These are phyloP conservation scores for sunflower (Helianthus annuus) DNA, from an alignment of 129 eudicot species.

Conservation along the genomic window HanXRQr2.0-SUNRISE NC_035437.2:145101006-145101505, in stretches of 20 bases:
- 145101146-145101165: constrained; percentile 13
- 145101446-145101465: too few relatives aligned
- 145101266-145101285: constrained; percentile 44
- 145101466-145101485: too few relatives aligned
- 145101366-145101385: neutral
- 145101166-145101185: constrained; percentile 57
- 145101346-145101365: too few relatives aligned
- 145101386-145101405: too few relatives aligned
- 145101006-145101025: constrained; percentile 4
- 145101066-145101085: constrained; percentile 30
- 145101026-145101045: neutral
- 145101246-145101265: too few relatives aligned
- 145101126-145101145: neutral
- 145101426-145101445: too few relatives aligned
- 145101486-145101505: too few relatives aligned
- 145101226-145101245: too few relatives aligned
- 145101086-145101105: constrained; percentile 34
- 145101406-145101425: too few relatives aligned
- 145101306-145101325: too few relatives aligned
- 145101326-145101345: too few relatives aligned
- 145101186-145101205: constrained; percentile 63
- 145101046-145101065: constrained; percentile 13
- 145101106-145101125: neutral
- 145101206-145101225: constrained; percentile 50
- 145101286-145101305: too few relatives aligned